Percentiles rank a stretch among this genome's conserved stretches.
Evolutionary conservation across 2,329 filamentous ascomycete species (phyloP).

Genomic region (Phyllosticta capitalensis): DNA sequence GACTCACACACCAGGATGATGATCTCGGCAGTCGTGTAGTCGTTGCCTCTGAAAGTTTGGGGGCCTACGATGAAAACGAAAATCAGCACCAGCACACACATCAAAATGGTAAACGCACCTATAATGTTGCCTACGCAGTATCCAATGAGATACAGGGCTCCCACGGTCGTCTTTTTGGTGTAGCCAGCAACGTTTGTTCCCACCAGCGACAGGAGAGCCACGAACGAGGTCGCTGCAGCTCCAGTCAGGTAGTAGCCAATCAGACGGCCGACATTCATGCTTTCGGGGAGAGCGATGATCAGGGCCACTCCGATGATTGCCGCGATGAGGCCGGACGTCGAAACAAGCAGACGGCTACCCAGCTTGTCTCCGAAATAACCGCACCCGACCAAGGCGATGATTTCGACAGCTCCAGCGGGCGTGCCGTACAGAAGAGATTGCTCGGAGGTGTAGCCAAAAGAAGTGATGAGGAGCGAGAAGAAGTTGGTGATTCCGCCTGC

Average conservation of each 20-base stretch:
- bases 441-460: slow-evolving; percentile 55
- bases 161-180: slow-evolving; percentile 50
- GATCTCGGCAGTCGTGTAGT: slow-evolving; percentile 56
- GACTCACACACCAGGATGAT: slow-evolving; percentile 52
- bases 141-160: slow-evolving; percentile 41
- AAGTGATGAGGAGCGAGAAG: slow-evolving; percentile 50
- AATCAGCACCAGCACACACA: too few relatives aligned
- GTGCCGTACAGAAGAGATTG: slow-evolving; percentile 56
- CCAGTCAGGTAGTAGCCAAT: slow-evolving; percentile 58
- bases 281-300: slow-evolving; percentile 52
- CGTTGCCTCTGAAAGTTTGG: slow-evolving; percentile 34
- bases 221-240: slow-evolving; percentile 51
- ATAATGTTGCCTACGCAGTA: slow-evolving; percentile 41
- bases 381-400: slow-evolving; percentile 47
- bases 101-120: background rate
- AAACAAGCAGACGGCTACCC: slow-evolving; percentile 48
- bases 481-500: slow-evolving; percentile 48
- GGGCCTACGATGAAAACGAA: slow-evolving; percentile 17
- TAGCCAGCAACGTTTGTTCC: slow-evolving; percentile 51
- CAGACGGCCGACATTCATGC: slow-evolving; percentile 49
- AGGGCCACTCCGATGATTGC: slow-evolving; percentile 53
- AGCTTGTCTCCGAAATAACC: slow-evolving; percentile 49
- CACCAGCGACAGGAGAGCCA: slow-evolving; percentile 54
- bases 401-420: slow-evolving; percentile 56
- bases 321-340: slow-evolving; percentile 41